Conservation (phyloP, 345 rosid genomes). For the Geranium brycei region DNA sequence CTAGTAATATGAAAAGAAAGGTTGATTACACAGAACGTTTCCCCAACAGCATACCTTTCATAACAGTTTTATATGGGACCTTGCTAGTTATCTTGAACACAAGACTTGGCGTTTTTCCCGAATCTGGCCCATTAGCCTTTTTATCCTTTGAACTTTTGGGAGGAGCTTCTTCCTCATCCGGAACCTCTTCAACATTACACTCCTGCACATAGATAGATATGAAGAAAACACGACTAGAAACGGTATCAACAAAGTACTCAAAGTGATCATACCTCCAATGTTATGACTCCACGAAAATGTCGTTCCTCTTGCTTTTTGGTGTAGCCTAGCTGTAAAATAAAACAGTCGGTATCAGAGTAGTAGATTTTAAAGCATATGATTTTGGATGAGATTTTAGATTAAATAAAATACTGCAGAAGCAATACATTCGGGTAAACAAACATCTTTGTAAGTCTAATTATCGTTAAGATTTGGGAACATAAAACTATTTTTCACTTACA, state of each 20-base stretch:
- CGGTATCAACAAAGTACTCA: neutral
- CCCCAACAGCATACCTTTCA: conserved; percentile 46
- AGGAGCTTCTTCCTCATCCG: conserved; percentile 51
- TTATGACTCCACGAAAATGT: conserved; percentile 83
- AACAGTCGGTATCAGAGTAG: neutral
- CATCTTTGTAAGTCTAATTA: no score
- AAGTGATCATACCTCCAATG: conserved; percentile 60
- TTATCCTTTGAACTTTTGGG: conserved; percentile 80
- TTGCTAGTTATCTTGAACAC: conserved; percentile 72
- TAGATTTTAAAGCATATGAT: neutral
- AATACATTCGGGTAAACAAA: no score
- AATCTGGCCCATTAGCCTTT: conserved; percentile 71
- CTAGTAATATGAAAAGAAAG: neutral
- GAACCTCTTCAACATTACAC: conserved; percentile 66
- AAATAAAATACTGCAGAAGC: no score
- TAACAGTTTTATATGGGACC: conserved; percentile 83
- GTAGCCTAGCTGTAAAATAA: conserved; percentile 70
- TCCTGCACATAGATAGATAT: conserved; percentile 32
- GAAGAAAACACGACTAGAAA: neutral
- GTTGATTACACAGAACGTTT: neutral
- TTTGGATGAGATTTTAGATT: neutral
- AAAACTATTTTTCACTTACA: neutral
- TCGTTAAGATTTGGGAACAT: neutral
- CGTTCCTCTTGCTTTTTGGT: conserved; percentile 92
- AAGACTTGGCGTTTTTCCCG: conserved; percentile 35